Conservation (phyloP, 2,329 filamentous ascomycete species). For the Colletotrichum viniferum region DNA sequence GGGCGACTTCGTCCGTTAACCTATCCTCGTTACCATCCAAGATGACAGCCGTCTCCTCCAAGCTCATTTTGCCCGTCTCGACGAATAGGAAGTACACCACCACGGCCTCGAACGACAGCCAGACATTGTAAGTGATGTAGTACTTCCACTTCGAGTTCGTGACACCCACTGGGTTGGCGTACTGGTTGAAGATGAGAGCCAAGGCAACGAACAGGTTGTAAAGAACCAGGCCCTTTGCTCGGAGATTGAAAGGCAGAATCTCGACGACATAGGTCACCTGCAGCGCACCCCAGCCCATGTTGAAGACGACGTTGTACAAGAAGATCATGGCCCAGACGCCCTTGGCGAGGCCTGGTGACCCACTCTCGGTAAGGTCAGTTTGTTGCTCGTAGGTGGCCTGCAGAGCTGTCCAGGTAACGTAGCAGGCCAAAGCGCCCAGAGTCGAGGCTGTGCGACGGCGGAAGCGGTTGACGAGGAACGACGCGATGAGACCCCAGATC, state of each 20-base stretch:
- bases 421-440: slow-evolving; percentile 25
- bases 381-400: slow-evolving; percentile 25
- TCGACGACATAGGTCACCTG: slow-evolving; percentile 48
- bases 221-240: slow-evolving; percentile 32
- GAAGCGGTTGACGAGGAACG: slow-evolving; percentile 32
- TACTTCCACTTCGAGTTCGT: slow-evolving; percentile 36
- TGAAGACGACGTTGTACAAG: slow-evolving; percentile 34
- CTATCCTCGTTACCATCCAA: slow-evolving; percentile 9
- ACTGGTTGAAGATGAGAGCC: slow-evolving; percentile 15
- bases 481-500: slow-evolving; percentile 25
- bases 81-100: slow-evolving; percentile 22
- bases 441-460: slow-evolving; percentile 33
- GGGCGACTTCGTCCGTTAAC: slow-evolving; percentile 21
- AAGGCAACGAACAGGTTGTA: slow-evolving; percentile 28
- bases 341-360: slow-evolving; percentile 7
- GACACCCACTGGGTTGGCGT: slow-evolving; percentile 12
- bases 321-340: slow-evolving; percentile 38
- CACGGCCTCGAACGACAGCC: slow-evolving; percentile 9
- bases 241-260: slow-evolving; percentile 43
- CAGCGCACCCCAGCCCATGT: slow-evolving; percentile 43
- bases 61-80: slow-evolving; percentile 19
- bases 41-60: slow-evolving; percentile 20
- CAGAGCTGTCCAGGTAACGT: slow-evolving; percentile 22
- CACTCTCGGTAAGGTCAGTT: slow-evolving; percentile 12
- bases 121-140: slow-evolving; percentile 36